Base-by-base conservation (phyloP, 805 yeast genomes). In the Wickerhamomyces rabaulensis region DNA sequence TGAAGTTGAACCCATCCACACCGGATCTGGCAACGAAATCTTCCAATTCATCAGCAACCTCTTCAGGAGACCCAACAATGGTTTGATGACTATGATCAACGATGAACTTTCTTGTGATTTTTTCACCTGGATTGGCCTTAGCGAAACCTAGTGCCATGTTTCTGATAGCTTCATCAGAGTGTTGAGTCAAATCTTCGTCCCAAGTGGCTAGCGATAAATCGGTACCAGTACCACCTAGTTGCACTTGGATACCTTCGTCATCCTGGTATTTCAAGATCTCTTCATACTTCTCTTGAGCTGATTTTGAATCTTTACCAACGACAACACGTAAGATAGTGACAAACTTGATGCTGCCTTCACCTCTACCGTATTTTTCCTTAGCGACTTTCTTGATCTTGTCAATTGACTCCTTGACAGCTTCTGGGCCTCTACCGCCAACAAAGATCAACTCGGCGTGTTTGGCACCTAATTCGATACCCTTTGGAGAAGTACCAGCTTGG, bases 401-500 rank as follows among this genome's bases (percentile, higher is more conserved):
- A 33, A 69, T 61, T 36, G 64, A 56, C 9, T 50, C 57, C 10
- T 54, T 63, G 31, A 68, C 49, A n/a, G 43, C 51, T 29, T 61
- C 65, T 3, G 75, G 71, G 7, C 68, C 55, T 41, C 62, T 59
- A 13, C 63, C 65, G 16, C 65, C 60, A 17, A 71, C 53, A 48
- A 71, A 72, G 15, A 71, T 65, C 7, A 62, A 63, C 49, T 71
- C 76, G 2, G 74, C 76, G 51, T 69, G 63, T 46, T 64, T 63
- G 15, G 76, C 75, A 8, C 73, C 76, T 46, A 69, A 63, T 16
- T 66, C 65, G 41, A 62, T 58, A 25, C 76, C 76, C 15, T 58
- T 60, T 20, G 63, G 55, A 5, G 76, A 71, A 36, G 69, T 57
- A 6, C 76, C 76, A 2, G 76, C 76, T 53, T 71, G 76, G 29